Evolutionary conservation across 495 filamentous ascomycete species (phyloP).

Genomic region (Stereocaulon alpinum): DNA sequence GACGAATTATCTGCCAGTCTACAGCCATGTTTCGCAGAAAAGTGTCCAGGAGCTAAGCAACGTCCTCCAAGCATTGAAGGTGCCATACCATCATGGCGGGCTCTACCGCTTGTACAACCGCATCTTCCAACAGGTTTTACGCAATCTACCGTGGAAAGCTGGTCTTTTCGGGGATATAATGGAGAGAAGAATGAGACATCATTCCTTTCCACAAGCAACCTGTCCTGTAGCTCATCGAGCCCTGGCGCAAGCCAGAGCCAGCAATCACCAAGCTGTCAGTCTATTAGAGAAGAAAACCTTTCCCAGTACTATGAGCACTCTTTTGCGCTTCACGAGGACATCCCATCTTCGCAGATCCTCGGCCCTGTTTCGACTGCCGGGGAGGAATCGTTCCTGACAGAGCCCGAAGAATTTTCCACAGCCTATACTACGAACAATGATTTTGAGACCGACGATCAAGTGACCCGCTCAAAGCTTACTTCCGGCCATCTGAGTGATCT

Average conservation of each 20-base stretch:
- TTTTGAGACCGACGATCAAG: conserved; percentile 13
- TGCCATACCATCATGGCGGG: conserved; percentile 37
- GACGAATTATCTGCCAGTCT: conserved; percentile 6
- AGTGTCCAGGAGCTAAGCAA: background rate
- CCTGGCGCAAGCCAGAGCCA: background rate
- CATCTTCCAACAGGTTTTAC: conserved; percentile 22
- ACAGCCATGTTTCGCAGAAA: conserved; percentile 4
- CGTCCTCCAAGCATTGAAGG: conserved; percentile 31
- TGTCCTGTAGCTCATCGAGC: conserved; percentile 8
- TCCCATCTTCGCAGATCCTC: conserved; percentile 41
- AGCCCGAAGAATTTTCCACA: conserved; percentile 26
- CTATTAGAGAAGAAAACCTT: conserved; percentile 31
- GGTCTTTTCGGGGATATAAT: background rate
- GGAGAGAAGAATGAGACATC: background rate
- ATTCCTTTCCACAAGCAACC: conserved; percentile 13
- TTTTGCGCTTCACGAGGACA: conserved; percentile 50
- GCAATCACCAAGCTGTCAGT: background rate
- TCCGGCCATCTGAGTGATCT: conserved; percentile 48
- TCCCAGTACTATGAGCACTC: conserved; percentile 68
- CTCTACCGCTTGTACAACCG: conserved; percentile 11
- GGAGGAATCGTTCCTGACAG: conserved; percentile 12
- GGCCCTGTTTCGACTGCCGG: conserved; percentile 8
- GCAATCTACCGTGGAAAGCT: conserved; percentile 1
- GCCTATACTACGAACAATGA: conserved; percentile 18
- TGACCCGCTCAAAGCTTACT: conserved; percentile 18